Conservation (phyloP, 1,139 yeast species). For the Yamadazyma sp. region DNA sequence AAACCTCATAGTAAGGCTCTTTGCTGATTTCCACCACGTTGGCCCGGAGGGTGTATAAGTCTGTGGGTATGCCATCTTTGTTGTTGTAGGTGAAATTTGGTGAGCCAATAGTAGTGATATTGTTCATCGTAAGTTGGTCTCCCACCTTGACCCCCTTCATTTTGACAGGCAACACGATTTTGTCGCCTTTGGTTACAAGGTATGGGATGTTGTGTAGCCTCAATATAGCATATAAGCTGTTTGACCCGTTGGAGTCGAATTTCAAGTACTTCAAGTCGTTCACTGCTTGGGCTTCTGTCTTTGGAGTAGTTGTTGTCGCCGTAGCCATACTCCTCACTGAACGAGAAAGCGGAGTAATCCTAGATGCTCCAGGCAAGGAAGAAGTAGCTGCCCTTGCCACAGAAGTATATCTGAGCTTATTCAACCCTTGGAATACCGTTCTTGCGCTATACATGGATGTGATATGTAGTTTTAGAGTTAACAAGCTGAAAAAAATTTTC, state of each 20-base stretch:
- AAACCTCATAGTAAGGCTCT: slow-evolving; percentile 64
- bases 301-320: slow-evolving; percentile 5
- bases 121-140: slow-evolving; percentile 67
- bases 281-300: slow-evolving; percentile 2
- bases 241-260: slow-evolving; percentile 52
- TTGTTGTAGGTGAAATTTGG: slow-evolving; percentile 67
- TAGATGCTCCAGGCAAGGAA: too few relatives aligned
- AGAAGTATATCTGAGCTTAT: not conserved
- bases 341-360: too few relatives aligned
- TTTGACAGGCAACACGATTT: slow-evolving; percentile 72
- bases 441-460: not conserved
- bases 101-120: slow-evolving; percentile 82
- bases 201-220: slow-evolving; percentile 83
- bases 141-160: slow-evolving; percentile 79
- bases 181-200: slow-evolving; percentile 89
- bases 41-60: slow-evolving; percentile 65
- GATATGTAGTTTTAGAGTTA: not conserved
- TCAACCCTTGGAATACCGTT: not conserved
- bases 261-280: slow-evolving; percentile 36
- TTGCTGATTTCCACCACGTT: slow-evolving; percentile 83
- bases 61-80: slow-evolving; percentile 32
- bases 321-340: slow-evolving; percentile 9
- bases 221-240: slow-evolving; percentile 73
- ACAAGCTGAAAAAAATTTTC: not conserved
- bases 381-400: too few relatives aligned